phyloP scores from a whole-genome alignment of 164 flowering plant species.

The Paratinospora sagittata region DNA sequence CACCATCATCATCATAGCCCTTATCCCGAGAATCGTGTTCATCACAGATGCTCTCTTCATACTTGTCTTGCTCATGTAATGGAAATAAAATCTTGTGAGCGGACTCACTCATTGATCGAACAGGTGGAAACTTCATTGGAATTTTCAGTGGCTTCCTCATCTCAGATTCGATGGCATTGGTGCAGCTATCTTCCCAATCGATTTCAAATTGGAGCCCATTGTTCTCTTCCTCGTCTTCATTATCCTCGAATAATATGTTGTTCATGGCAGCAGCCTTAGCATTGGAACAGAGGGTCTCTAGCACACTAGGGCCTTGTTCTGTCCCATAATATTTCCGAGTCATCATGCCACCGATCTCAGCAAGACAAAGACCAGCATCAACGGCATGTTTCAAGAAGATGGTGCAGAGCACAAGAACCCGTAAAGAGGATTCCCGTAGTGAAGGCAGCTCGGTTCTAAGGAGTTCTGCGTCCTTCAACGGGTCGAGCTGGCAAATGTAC shows the following conservation, averaged over 20 bases:
- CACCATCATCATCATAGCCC: background rate
- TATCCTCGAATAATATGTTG: constrained; percentile 3
- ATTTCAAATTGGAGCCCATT: constrained; percentile 38
- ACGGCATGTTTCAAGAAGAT: constrained; percentile 61
- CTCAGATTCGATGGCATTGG: constrained; percentile 4
- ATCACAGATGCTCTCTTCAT: background rate
- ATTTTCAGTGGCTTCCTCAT: constrained; percentile 30
- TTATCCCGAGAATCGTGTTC: background rate
- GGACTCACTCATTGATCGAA: constrained; percentile 15
- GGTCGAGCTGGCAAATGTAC: constrained; percentile 63
- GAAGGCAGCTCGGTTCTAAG: constrained; percentile 51
- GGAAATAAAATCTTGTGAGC: constrained; percentile 4
- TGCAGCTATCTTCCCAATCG: constrained; percentile 20
- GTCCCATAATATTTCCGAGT: constrained; percentile 47
- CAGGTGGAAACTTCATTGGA: constrained; percentile 23
- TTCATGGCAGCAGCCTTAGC: constrained; percentile 32
- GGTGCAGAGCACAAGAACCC: constrained; percentile 67
- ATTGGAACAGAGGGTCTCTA: constrained; percentile 50
- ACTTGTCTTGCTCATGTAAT: too few relatives aligned
- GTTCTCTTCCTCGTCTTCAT: constrained; percentile 18
- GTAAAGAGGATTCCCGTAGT: constrained; percentile 52
- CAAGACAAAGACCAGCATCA: constrained; percentile 54
- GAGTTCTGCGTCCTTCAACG: constrained; percentile 61
- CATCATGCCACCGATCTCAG: constrained; percentile 83
- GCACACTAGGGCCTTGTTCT: constrained; percentile 45